Conservation (phyloP, 1,284 basidiomycete species). For the Hemileia vastatrix region DNA sequence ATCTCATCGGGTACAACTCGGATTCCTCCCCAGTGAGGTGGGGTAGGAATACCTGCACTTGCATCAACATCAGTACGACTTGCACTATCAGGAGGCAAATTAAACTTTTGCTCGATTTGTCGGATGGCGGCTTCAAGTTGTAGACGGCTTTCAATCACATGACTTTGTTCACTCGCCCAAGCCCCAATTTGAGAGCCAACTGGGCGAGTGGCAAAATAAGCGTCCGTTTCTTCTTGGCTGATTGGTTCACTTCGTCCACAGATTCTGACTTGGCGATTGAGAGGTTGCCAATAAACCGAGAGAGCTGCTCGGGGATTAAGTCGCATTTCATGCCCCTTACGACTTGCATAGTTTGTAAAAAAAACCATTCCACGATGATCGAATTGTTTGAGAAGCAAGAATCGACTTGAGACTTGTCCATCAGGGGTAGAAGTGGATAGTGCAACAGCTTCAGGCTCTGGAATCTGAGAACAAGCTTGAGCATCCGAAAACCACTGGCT, state of each 20-base stretch:
- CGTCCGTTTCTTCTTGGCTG: slow-evolving; percentile 59
- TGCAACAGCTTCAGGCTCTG: slow-evolving; percentile 77
- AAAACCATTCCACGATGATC: slow-evolving; percentile 33
- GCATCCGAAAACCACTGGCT: slow-evolving; percentile 7
- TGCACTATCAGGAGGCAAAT: slow-evolving; percentile 45
- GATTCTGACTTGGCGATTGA: slow-evolving; percentile 70
- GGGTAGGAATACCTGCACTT: slow-evolving; percentile 55
- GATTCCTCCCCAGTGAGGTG: slow-evolving; percentile 95
- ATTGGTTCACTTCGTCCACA: slow-evolving; percentile 75
- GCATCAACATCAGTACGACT: slow-evolving; percentile 32
- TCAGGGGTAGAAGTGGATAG: slow-evolving; percentile 63
- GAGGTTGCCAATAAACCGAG: slow-evolving; percentile 83
- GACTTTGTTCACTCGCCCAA: slow-evolving; percentile 82
- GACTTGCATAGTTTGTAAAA: slow-evolving; percentile 40
- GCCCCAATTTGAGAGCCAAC: slow-evolving; percentile 77
- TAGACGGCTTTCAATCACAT: slow-evolving; percentile 59
- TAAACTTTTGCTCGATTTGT: slow-evolving; percentile 56
- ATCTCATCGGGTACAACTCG: slow-evolving; percentile 76
- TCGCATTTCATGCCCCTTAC: slow-evolving; percentile 38
- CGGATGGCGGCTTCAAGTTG: slow-evolving; percentile 56
- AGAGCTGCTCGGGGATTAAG: slow-evolving; percentile 56
- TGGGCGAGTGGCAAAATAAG: slow-evolving; percentile 76
- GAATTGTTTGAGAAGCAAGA: slow-evolving; percentile 5
- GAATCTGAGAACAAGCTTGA: background rate
- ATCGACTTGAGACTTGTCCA: slow-evolving; percentile 55